phyloP scores from a whole-genome alignment of 305 asterid genomes.

The Rubia balearica region DNA sequence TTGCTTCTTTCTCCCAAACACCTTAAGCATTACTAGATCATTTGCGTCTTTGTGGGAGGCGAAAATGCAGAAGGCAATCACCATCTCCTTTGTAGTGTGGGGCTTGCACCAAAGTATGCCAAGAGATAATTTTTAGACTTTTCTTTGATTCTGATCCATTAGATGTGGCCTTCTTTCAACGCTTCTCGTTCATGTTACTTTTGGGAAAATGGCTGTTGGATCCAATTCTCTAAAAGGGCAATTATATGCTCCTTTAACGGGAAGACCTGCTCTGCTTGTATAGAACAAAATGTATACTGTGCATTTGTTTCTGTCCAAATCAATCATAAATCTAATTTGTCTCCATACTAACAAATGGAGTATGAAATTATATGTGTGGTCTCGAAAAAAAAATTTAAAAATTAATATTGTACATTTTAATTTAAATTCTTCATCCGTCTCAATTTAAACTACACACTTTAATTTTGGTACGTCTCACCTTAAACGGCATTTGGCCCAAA shows the following conservation, averaged over 20 bases:
- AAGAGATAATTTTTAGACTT: not conserved
- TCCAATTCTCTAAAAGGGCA: constrained; percentile 7
- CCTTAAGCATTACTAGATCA: not conserved
- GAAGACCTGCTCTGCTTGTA: not conserved
- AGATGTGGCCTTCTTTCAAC: not conserved
- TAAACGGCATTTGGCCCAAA: too few species aligned
- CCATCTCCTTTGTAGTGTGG: not conserved
- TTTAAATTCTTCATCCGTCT: too few species aligned
- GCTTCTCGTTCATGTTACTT: not conserved
- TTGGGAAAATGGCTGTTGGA: not conserved
- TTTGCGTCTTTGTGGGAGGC: not conserved
- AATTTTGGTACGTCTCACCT: too few species aligned
- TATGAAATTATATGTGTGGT: too few species aligned
- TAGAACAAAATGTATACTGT: not conserved
- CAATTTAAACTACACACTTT: too few species aligned
- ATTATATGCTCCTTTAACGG: not conserved
- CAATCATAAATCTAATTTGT: not conserved
- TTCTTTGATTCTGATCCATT: not conserved
- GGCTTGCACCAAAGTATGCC: constrained; percentile 3
- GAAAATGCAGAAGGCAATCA: not conserved
- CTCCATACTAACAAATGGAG: too few species aligned
- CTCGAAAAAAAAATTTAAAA: too few species aligned
- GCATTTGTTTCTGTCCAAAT: not conserved
- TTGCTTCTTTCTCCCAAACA: not conserved
- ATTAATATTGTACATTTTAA: too few species aligned